phyloP scores from a whole-genome alignment of 75 land plant genomes.

The Selaginella moellendorffii region DNA sequence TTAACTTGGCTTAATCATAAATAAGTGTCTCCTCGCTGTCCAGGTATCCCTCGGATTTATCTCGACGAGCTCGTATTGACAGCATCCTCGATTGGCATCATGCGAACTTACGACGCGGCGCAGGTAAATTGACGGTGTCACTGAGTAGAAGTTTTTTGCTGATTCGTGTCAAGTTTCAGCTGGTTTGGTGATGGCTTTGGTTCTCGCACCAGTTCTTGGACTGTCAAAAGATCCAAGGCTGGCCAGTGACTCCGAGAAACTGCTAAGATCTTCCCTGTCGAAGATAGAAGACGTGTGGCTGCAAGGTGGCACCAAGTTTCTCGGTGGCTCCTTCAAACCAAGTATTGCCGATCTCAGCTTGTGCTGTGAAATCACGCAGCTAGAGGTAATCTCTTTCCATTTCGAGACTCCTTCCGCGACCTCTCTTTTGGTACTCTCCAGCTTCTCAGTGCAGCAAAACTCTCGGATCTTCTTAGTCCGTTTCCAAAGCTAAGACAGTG shows the following conservation, averaged over 20 bases:
- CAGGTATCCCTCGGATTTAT: background rate
- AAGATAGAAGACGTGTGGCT: conserved; percentile 65
- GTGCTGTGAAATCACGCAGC: conserved; percentile 74
- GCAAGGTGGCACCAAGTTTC: conserved; percentile 39
- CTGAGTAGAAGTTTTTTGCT: background rate
- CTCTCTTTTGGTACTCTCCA: too few species aligned
- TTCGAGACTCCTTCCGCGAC: too few species aligned
- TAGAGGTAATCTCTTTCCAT: conserved; percentile 56
- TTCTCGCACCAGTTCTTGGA: background rate
- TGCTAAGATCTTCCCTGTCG: conserved; percentile 42
- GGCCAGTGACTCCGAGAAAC: conserved; percentile 17
- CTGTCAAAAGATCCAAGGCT: background rate
- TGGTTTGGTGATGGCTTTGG: background rate
- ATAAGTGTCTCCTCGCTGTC: background rate
- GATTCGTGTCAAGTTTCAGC: background rate
- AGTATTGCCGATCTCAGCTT: conserved; percentile 90
- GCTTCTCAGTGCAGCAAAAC: background rate
- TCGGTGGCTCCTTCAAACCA: conserved; percentile 45
- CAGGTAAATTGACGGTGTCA: background rate
- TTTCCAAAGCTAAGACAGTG: background rate
- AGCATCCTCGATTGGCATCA: background rate
- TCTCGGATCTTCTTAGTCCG: background rate
- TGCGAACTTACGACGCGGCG: background rate
- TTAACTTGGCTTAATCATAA: background rate
- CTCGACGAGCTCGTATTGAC: background rate